phyloP scores from a whole-genome alignment of 202 grass and related monocot species.

The Digitaria exilis region DNA sequence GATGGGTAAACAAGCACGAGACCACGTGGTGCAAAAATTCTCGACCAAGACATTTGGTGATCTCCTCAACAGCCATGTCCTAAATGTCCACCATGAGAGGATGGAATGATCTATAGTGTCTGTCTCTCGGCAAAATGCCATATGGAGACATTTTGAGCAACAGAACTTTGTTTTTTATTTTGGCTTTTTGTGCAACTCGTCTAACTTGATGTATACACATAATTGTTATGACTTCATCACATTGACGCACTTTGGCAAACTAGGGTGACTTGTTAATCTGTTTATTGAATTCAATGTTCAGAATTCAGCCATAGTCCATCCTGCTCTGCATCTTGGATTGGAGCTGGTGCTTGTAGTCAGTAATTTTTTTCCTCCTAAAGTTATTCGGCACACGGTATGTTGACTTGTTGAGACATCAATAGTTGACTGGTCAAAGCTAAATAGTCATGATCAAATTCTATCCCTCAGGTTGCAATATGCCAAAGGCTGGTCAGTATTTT shows the following conservation, averaged over 20 bases:
- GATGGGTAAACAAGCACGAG: slow-evolving; percentile 70
- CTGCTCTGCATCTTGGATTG: neutral
- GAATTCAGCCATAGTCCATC: neutral
- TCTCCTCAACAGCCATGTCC: slow-evolving; percentile 60
- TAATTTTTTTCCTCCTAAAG: neutral
- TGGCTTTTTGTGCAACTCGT: neutral
- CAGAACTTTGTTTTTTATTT: neutral
- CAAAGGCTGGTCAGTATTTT: slow-evolving; percentile 26
- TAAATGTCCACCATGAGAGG: slow-evolving; percentile 58
- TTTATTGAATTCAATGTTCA: slow-evolving; percentile 9
- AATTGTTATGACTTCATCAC: neutral
- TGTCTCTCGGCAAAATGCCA: neutral
- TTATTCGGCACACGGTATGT: neutral
- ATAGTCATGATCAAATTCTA: no score
- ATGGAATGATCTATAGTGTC: slow-evolving; percentile 47
- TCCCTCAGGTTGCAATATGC: slow-evolving; percentile 15
- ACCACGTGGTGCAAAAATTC: slow-evolving; percentile 73
- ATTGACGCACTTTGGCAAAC: neutral
- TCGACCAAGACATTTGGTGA: slow-evolving; percentile 80
- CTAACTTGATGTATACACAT: slow-evolving; percentile 30
- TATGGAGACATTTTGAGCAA: slow-evolving; percentile 12
- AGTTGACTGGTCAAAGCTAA: no score
- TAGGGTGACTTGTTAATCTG: neutral
- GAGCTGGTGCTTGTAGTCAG: neutral
- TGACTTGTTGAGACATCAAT: neutral